Evolutionary conservation across 1,284 basidiomycete species (phyloP), one percentile per base, ranked within the genome.

Genomic region (Ustilago crameri): DNA sequence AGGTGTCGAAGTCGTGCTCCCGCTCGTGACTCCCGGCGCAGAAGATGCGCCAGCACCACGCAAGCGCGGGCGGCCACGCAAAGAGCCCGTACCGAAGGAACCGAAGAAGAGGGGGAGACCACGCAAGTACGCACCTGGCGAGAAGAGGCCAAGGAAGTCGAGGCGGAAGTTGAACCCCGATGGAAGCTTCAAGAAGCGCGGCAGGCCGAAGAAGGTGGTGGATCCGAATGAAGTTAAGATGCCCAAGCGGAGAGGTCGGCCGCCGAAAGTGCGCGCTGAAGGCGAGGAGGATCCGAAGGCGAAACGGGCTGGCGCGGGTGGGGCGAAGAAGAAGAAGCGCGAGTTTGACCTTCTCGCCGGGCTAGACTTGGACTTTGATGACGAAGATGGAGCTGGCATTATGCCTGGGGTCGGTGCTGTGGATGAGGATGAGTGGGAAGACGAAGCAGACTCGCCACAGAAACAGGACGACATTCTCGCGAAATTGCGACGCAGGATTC

Each of bases 61-160:
- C 15, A 63, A 67, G 37, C 63, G 69, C 3, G 69, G 69, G 12
- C 54, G 69, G 40, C 69, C 64, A 14, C 40, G 42, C 12, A 63
- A 49, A 17, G 68, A 55, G 3, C 59, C 49, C 7, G 51, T 43
- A 15, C 30, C 43, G 17, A 67, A 58, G 34, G 44, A 52, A 8
- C 59, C 63, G 30, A 72, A 72, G 50, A 69, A 69, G 45, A 53
- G 71, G 20, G 71, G 71, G 15, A 53, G 71, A 10, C 71, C 71
- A 14, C 50, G 58, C 17, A 74, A 69, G 51, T 68, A 69, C 27
- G 62, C 65, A 0, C 44, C 47, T 1, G 71, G 66, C 9, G 65
- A 69, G 37, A 62, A 58, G 23, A 53, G 61, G 2, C 53, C 60
- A 0, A 48, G 60, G 9, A 47, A 49, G 0, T 63, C 64, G 15